phyloP scores from a whole-genome alignment of 495 filamentous ascomycete species.

The Podospora comata region DNA sequence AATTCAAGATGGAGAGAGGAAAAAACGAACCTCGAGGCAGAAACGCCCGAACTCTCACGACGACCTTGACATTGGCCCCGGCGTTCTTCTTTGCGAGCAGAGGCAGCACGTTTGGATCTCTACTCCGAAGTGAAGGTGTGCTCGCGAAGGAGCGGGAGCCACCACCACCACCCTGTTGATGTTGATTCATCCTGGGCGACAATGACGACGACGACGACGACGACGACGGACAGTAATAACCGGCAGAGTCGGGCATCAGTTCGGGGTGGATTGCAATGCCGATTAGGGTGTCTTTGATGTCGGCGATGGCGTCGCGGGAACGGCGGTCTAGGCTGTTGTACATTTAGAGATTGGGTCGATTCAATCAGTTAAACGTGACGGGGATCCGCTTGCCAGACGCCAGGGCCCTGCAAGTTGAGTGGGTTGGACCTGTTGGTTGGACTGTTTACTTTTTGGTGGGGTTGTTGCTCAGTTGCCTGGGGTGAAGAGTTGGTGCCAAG shows the following conservation, averaged over 20 bases:
- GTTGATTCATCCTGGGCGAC: not conserved
- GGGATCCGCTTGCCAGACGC: not conserved
- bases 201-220: not conserved
- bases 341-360: conserved; percentile 24
- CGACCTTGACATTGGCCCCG: conserved; percentile 89
- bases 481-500: conserved; percentile 17
- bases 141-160: conserved; percentile 58
- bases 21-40: conserved; percentile 70
- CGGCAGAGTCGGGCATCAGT: conserved; percentile 43
- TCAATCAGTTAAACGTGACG: not conserved
- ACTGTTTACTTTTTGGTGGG: conserved; percentile 18
- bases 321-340: conserved; percentile 37
- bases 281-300: conserved; percentile 45
- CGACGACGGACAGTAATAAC: conserved; percentile 23
- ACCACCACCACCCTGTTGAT: conserved; percentile 21
- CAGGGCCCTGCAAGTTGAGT: not conserved
- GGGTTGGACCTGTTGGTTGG: not conserved
- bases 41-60: conserved; percentile 88
- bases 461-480: conserved; percentile 27
- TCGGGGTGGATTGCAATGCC: conserved; percentile 45
- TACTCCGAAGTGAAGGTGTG: conserved; percentile 67
- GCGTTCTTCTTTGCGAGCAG: conserved; percentile 48
- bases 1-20: not conserved
- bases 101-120: conserved; percentile 56
- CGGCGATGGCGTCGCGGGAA: conserved; percentile 36